phyloP scores from a whole-genome alignment of 202 grass and related monocot species.

The Setaria italica region DNA sequence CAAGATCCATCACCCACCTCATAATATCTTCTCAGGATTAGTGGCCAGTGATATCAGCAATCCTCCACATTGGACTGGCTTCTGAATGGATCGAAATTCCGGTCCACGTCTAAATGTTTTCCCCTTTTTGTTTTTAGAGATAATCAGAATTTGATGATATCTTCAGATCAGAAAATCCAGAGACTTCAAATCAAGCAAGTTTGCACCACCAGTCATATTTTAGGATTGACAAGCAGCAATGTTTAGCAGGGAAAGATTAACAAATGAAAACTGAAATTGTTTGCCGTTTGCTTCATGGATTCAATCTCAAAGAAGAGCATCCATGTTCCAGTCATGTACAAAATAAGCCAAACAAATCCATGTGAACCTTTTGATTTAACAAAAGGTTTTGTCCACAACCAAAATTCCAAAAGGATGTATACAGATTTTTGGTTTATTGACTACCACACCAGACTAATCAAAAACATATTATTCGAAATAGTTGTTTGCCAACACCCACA shows the following conservation, averaged over 20 bases:
- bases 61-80: not conserved
- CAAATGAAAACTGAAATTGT: slow-evolving; percentile 16
- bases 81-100: not conserved
- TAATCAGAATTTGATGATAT: not conserved
- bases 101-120: not conserved
- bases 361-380: slow-evolving; percentile 16
- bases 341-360: slow-evolving; percentile 35
- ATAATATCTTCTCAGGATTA: slow-evolving; percentile 12
- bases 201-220: not conserved
- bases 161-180: not conserved
- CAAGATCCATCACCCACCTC: slow-evolving; percentile 43
- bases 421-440: slow-evolving; percentile 44
- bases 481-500: slow-evolving; percentile 35
- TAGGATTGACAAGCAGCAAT: not conserved
- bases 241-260: not conserved
- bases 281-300: not conserved
- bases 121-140: not conserved
- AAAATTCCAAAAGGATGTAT: slow-evolving; percentile 38
- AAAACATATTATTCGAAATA: slow-evolving; percentile 4
- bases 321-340: not conserved
- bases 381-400: slow-evolving; percentile 28
- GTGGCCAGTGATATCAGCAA: slow-evolving; percentile 7
- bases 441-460: slow-evolving; percentile 33
- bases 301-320: not conserved
- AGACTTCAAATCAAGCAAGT: not conserved